Percentiles rank a stretch among this genome's conserved stretches.
These are phyloP conservation scores for Neurospora discreta DNA, from an alignment of 495 filamentous ascomycete species.

Conservation along the genomic window DNA sequence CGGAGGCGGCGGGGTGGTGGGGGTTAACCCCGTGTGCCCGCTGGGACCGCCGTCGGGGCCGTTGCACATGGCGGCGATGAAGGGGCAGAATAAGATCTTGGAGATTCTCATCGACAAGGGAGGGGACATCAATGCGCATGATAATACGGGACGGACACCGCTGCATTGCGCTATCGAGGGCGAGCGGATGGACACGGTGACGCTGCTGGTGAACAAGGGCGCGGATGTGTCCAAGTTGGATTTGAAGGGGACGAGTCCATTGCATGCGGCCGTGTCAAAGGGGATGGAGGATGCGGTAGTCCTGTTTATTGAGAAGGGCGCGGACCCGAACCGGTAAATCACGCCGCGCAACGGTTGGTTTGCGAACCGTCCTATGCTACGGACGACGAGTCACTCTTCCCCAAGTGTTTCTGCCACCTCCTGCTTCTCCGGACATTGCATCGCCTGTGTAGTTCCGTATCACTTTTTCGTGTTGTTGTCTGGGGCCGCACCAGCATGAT, in stretches of 20 bases:
- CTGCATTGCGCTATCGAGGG: constrained; percentile 20
- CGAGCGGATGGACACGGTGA: constrained; percentile 9
- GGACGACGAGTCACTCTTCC: no score
- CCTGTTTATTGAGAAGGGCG: constrained; percentile 16
- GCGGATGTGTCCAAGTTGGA: constrained; percentile 12
- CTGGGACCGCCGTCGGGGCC: constrained; percentile 10
- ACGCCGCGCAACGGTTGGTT: no score
- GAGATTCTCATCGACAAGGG: constrained; percentile 22
- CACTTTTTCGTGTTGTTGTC: no score
- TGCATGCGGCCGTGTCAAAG: constrained; percentile 18
- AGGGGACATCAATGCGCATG: constrained; percentile 16
- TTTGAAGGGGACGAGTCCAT: constrained; percentile 11
- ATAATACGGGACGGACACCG: constrained; percentile 21
- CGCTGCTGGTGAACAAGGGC: constrained; percentile 10
- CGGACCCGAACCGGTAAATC: constrained; percentile 14
- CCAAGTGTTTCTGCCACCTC: no score
- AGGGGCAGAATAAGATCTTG: constrained; percentile 21
- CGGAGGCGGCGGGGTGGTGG: background rate
- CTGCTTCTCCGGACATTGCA: no score
- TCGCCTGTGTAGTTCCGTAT: no score
- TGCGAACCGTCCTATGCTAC: no score
- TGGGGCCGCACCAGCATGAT: no score
- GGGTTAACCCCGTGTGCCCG: background rate
- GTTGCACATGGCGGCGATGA: constrained; percentile 18
- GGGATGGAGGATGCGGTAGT: constrained; percentile 20